Conservation (phyloP, 1,139 yeast genomes). For the Sugiyamaella paludigena region DNA sequence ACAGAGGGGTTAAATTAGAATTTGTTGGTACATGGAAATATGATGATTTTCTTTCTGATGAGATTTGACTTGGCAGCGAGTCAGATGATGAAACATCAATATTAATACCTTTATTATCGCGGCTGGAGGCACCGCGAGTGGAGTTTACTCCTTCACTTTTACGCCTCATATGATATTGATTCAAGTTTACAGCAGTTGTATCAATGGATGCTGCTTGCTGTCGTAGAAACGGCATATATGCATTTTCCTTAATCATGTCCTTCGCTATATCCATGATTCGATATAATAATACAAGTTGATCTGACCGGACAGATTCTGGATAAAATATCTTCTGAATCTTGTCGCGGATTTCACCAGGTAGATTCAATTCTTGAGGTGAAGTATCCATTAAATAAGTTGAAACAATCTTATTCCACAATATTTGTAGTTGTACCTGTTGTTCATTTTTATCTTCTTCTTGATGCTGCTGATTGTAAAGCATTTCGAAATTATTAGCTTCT, state of each 20-base stretch:
- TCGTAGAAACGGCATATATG: constrained; percentile 27
- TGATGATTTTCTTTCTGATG: too few relatives aligned
- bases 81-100: too few relatives aligned
- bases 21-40: too few relatives aligned
- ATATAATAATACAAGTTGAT: constrained; percentile 19
- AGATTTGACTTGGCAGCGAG: too few relatives aligned
- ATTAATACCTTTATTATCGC: too few relatives aligned
- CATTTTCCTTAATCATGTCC: constrained; percentile 37
- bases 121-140: too few relatives aligned
- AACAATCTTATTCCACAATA: constrained; percentile 34
- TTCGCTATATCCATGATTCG: constrained; percentile 30
- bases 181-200: background rate
- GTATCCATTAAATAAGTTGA: constrained; percentile 32
- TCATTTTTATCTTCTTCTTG: background rate
- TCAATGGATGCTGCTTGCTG: background rate
- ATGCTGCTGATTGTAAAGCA: constrained; percentile 18
- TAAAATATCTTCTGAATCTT: constrained; percentile 30
- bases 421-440: background rate
- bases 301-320: constrained; percentile 6
- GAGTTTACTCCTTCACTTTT: too few relatives aligned
- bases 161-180: too few relatives aligned
- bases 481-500: constrained; percentile 33
- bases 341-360: constrained; percentile 36
- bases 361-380: constrained; percentile 36
- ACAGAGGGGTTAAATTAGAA: too few relatives aligned